A percentile compares a stretch with the other conserved stretches of the same genome.
Conservation (phyloP, 805 yeast species). For the Myxozyma vanderwaltii region DNA sequence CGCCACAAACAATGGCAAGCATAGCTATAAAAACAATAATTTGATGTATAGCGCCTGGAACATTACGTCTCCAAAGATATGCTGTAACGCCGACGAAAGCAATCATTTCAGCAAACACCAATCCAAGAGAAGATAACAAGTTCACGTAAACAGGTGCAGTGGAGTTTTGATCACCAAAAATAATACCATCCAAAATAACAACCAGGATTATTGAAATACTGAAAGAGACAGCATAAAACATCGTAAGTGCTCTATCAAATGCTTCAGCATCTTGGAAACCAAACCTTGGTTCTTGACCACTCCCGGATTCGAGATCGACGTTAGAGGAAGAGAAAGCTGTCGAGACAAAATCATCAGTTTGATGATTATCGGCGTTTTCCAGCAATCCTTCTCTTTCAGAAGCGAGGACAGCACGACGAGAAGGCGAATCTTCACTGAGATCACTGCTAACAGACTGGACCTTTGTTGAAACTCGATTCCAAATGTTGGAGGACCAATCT, state of each 20-base stretch:
- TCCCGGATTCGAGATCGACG: slow-evolving; percentile 11
- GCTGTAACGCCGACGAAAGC: slow-evolving; percentile 51
- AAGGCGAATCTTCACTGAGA: slow-evolving; percentile 12
- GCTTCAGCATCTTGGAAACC: background rate
- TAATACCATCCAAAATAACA: slow-evolving; percentile 50
- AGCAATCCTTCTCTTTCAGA: slow-evolving; percentile 40
- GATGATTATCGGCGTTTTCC: slow-evolving; percentile 23
- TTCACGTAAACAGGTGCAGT: slow-evolving; percentile 42
- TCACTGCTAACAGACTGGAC: slow-evolving; percentile 13
- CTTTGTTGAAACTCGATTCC: slow-evolving; percentile 24
- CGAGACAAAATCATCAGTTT: background rate
- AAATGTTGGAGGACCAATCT: slow-evolving; percentile 34
- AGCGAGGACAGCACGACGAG: slow-evolving; percentile 21
- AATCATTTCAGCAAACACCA: slow-evolving; percentile 48
- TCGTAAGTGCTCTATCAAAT: slow-evolving; percentile 28
- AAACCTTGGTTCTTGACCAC: background rate
- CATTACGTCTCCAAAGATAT: slow-evolving; percentile 46
- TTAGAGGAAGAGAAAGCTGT: background rate
- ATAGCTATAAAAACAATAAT: slow-evolving; percentile 49
- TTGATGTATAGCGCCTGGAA: slow-evolving; percentile 49
- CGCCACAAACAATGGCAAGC: slow-evolving; percentile 46
- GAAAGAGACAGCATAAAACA: slow-evolving; percentile 29
- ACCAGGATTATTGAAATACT: slow-evolving; percentile 46
- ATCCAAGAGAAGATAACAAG: slow-evolving; percentile 41
- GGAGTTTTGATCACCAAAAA: slow-evolving; percentile 41